A percentile compares a stretch with the other conserved stretches of the same genome.
phyloP scores from a whole-genome alignment of 495 filamentous ascomycete species.

The Podospora appendiculata region DNA sequence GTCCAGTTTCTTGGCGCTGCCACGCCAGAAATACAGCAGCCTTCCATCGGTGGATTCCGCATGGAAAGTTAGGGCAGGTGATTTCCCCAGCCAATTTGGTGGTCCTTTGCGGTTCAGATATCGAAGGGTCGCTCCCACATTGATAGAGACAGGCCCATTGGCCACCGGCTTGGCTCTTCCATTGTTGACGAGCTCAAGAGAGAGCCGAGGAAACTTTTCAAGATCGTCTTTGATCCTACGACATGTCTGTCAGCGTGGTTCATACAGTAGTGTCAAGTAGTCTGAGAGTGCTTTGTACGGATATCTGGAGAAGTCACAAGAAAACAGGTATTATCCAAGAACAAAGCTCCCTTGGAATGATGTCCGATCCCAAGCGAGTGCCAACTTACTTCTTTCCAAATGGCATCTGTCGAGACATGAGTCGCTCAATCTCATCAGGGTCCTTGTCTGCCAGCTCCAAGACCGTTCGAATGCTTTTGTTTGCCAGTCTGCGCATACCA shows the following conservation, averaged over 20 bases:
- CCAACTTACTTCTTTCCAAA: constrained; percentile 54
- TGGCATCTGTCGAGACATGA: constrained; percentile 72
- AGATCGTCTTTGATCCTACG: constrained; percentile 45
- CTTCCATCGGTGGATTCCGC: constrained; percentile 69
- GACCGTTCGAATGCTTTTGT: constrained; percentile 61
- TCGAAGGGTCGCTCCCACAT: constrained; percentile 60
- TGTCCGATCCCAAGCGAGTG: no score
- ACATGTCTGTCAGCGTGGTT: no score
- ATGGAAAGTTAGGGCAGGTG: constrained; percentile 65
- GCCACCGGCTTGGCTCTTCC: neutral
- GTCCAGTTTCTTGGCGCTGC: constrained; percentile 58
- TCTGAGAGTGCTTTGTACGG: no score
- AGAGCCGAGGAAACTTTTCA: constrained; percentile 67
- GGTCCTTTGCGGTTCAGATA: constrained; percentile 64
- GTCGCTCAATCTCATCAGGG: constrained; percentile 63
- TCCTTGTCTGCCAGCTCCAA: constrained; percentile 62
- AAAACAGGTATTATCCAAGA: no score
- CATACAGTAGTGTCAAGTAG: no score
- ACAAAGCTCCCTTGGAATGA: no score
- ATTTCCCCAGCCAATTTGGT: constrained; percentile 50
- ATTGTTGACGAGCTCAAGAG: no score
- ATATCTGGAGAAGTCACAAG: no score
- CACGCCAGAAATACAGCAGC: constrained; percentile 71
- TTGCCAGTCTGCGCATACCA: constrained; percentile 67
- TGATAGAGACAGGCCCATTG: constrained; percentile 41